Conservation (phyloP, 495 filamentous ascomycete genomes). For the Tuber aestivum region DNA sequence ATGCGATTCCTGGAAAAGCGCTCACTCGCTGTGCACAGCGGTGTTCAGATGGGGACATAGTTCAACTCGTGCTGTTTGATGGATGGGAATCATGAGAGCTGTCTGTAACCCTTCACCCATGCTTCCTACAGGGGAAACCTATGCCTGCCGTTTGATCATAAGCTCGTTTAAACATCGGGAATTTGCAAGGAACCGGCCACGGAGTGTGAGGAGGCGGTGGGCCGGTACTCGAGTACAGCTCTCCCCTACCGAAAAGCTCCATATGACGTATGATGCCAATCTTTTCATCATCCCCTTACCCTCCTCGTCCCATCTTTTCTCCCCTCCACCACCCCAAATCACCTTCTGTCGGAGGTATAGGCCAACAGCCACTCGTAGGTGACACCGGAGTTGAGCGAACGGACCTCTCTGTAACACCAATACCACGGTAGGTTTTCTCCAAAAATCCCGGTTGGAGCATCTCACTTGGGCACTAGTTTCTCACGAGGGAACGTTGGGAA, state of each 20-base stretch:
- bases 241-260: background rate
- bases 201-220: background rate
- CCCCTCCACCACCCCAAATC: background rate
- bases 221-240: background rate
- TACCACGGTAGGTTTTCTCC: background rate
- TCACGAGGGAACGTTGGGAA: background rate
- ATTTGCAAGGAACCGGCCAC: background rate
- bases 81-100: background rate
- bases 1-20: background rate
- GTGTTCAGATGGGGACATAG: background rate
- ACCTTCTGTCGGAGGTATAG: background rate
- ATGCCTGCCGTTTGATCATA: background rate
- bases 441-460: slow-evolving; percentile 1
- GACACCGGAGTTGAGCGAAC: background rate
- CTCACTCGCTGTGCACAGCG: background rate
- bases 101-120: background rate
- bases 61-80: background rate
- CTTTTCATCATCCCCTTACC: background rate
- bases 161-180: background rate
- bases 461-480: background rate
- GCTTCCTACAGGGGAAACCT: background rate
- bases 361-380: background rate
- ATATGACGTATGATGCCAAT: background rate
- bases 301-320: slow-evolving; percentile 1
- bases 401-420: background rate